Base-by-base conservation (phyloP, 805 yeast species). In the Candida mattraensis region DNA sequence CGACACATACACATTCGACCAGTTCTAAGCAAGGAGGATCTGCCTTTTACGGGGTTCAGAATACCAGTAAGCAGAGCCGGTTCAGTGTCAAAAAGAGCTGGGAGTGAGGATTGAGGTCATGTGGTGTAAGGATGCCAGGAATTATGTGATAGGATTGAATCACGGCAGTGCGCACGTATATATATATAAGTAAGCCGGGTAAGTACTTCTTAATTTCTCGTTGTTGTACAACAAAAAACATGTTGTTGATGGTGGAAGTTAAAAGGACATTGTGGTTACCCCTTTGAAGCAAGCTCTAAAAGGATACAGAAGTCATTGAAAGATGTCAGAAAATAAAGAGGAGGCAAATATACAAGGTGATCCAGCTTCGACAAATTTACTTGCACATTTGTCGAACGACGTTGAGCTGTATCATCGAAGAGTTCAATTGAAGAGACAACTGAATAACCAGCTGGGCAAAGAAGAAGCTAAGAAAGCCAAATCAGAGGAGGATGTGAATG, bases 401-500 rank as follows among this genome's bases (percentile, higher is more conserved):
- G 51, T 57, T 4, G 60, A 53, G 25, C 37, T 52, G 15, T 57
- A 57, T 24, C 60, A 56, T 30, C 53, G 51, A 30, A 52, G 57
- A 22, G 60, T 57, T 6, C 55, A 53, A 21, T 18, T 52, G 33
- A 56, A 50, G 31, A 39, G 47, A 22, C 39, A 41, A 31, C 19
- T 45, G 5, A 48, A 51, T 16, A 42, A 37, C 13, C 43, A 41
- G 16, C 25, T 40, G 16, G 41, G 31, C 3, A 35, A 30, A 11
- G 36, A 18, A 5, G 39, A 35, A 17, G 25, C 20, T 5, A 41
- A 41, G 25, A 34, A 24, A 19, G 18, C 23, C 9, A 24, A 31
- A 18, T 29, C 5, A 28, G 20, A 30, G 33, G 39, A 32, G 21
- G 24, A 32, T 15, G 32, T 28, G 16, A 18, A 39, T 15, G 10